A percentile compares a stretch with the other conserved stretches of the same genome.
phyloP scores from a whole-genome alignment of 345 rosid species.

The Cardamine resedifolia region DNA sequence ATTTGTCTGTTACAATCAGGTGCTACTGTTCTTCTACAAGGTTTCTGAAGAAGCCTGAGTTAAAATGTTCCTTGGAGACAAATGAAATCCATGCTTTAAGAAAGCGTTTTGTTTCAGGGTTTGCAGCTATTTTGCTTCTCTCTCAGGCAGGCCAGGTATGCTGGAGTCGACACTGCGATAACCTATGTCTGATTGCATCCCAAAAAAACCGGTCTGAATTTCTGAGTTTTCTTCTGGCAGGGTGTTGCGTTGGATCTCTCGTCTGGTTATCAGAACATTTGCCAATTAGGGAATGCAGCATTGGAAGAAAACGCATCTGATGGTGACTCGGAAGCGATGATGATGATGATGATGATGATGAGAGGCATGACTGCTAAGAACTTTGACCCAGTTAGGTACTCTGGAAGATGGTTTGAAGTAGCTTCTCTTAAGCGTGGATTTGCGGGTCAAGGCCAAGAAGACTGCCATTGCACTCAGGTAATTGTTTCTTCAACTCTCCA shows the following conservation, averaged over 20 bases:
- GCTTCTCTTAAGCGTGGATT: conserved; percentile 95
- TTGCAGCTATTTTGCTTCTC: conserved; percentile 61
- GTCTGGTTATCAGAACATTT: conserved; percentile 41
- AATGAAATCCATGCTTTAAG: conserved; percentile 35
- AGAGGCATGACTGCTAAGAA: conserved; percentile 86
- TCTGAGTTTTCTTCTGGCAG: conserved; percentile 40
- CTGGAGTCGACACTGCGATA: neutral
- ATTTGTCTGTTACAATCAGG: neutral
- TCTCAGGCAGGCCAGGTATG: conserved; percentile 66
- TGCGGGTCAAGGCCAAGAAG: conserved; percentile 98
- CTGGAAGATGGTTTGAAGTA: conserved; percentile 98
- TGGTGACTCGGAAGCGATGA: conserved; percentile 41
- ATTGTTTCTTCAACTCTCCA: neutral
- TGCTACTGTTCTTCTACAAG: conserved; percentile 36
- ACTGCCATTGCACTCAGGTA: conserved; percentile 98
- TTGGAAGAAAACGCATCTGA: conserved; percentile 48
- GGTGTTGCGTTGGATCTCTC: conserved; percentile 58
- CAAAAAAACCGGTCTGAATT: neutral
- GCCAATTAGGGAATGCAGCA: conserved; percentile 67
- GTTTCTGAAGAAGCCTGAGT: conserved; percentile 32
- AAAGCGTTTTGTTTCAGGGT: conserved; percentile 48
- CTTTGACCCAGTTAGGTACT: conserved; percentile 82
- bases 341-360: conserved; percentile 87
- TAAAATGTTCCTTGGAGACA: conserved; percentile 49
- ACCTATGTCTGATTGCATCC: neutral